A percentile compares a stretch with the other conserved stretches of the same genome.
phyloP scores from a whole-genome alignment of 1,284 basidiomycete genomes.

The Mixia osmundae region DNA sequence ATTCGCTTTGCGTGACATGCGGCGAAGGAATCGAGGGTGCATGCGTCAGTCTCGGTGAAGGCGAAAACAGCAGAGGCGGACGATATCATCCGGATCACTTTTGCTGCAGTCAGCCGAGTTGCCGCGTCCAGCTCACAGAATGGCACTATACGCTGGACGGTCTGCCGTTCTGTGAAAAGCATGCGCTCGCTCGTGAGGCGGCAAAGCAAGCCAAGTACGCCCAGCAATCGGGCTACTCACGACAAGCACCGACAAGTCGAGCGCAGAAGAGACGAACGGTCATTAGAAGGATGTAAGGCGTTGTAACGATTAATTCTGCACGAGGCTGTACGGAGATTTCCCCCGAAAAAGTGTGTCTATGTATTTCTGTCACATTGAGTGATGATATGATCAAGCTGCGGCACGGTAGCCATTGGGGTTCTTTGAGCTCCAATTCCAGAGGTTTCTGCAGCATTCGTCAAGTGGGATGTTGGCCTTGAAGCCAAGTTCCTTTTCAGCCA shows the following conservation, averaged over 20 bases:
- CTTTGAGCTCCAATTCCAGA: slow-evolving; percentile 23
- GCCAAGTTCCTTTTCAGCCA: slow-evolving; percentile 82
- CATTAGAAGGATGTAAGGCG: too few species aligned
- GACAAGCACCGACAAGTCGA: not conserved
- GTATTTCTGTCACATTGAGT: too few species aligned
- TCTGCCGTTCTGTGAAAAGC: slow-evolving; percentile 18
- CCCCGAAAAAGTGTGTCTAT: too few species aligned
- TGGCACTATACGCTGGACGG: slow-evolving; percentile 17
- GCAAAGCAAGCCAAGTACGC: not conserved
- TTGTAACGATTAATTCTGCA: too few species aligned
- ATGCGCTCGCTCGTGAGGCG: slow-evolving; percentile 10
- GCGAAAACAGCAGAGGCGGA: too few species aligned
- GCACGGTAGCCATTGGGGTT: slow-evolving; percentile 23
- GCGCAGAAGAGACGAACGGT: too few species aligned
- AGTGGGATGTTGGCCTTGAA: slow-evolving; percentile 65
- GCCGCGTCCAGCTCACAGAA: slow-evolving; percentile 14
- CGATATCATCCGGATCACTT: slow-evolving; percentile 18
- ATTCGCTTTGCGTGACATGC: slow-evolving; percentile 16
- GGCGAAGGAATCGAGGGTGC: slow-evolving; percentile 18
- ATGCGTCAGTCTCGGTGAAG: slow-evolving; percentile 17
- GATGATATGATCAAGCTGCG: not conserved
- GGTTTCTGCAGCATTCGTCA: slow-evolving; percentile 51
- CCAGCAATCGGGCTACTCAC: not conserved
- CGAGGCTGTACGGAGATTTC: too few species aligned
- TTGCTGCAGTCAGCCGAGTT: slow-evolving; percentile 12